These are phyloP conservation scores for Gloeostereum incarnatum DNA, from an alignment of 768 basidiomycete genomes.

Conservation along the genomic window DNA sequence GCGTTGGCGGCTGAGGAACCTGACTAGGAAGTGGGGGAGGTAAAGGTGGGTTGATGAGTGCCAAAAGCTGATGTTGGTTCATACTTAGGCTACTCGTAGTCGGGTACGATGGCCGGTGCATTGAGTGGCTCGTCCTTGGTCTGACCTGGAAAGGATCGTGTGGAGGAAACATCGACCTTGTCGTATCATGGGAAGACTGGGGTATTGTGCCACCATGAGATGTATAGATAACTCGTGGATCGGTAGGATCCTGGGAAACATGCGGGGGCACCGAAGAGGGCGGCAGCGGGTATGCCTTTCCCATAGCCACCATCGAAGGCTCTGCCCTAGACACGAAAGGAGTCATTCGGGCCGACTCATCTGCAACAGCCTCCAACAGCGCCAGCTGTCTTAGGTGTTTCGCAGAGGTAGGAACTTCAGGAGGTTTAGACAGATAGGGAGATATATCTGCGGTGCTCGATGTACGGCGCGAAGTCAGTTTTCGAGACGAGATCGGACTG, in stretches of 20 bases:
- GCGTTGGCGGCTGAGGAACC: conserved; percentile 2
- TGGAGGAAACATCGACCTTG: conserved; percentile 2
- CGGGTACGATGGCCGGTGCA: conserved; percentile 18
- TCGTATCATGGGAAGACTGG: conserved; percentile 5
- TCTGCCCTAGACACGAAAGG: conserved; percentile 23
- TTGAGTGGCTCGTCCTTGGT: conserved; percentile 36
- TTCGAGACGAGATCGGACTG: too few species aligned
- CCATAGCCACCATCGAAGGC: not conserved
- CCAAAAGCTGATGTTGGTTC: conserved; percentile 40
- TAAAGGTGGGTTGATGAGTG: conserved; percentile 28
- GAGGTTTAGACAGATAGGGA: conserved; percentile 51
- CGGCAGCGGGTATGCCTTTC: conserved; percentile 3
- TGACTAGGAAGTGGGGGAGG: conserved; percentile 5
- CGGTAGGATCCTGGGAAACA: conserved; percentile 1
- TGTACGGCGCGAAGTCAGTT: conserved; percentile 26
- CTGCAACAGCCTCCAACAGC: conserved; percentile 60
- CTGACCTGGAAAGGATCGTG: conserved; percentile 33
- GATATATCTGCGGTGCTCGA: conserved; percentile 59
- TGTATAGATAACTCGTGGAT: conserved; percentile 3
- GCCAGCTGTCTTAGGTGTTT: conserved; percentile 64
- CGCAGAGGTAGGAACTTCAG: conserved; percentile 45
- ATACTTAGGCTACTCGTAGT: conserved; percentile 33
- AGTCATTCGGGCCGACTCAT: conserved; percentile 62
- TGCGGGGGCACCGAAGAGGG: conserved; percentile 5
- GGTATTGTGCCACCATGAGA: conserved; percentile 5